Conservation (phyloP, 305 asterid species). For the Nicotiana rustica region DNA sequence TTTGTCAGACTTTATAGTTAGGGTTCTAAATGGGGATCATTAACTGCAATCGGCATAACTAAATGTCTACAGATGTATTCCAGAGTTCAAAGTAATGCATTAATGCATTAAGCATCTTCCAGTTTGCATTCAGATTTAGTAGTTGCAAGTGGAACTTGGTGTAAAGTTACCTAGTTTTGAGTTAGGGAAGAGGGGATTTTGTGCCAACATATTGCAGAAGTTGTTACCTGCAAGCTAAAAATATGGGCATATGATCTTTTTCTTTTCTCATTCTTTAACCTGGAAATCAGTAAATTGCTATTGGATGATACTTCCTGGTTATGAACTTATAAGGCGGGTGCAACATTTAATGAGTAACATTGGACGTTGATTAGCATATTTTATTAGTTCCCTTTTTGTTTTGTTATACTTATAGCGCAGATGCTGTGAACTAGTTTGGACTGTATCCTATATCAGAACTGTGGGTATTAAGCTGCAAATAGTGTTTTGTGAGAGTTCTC, state of each 20-base stretch:
- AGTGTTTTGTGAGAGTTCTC: too few species aligned
- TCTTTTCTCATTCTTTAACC: background rate
- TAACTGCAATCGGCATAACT: background rate
- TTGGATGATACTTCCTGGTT: conserved; percentile 5
- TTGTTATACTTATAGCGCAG: too few species aligned
- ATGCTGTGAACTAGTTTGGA: too few species aligned
- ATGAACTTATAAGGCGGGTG: background rate
- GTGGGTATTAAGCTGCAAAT: too few species aligned
- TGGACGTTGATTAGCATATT: too few species aligned
- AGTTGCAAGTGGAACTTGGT: conserved; percentile 29
- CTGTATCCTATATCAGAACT: too few species aligned
- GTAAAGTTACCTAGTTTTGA: background rate
- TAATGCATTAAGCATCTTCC: background rate
- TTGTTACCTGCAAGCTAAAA: background rate
- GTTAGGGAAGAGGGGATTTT: background rate
- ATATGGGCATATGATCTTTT: background rate
- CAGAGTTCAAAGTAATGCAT: background rate
- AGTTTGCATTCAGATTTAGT: conserved; percentile 4
- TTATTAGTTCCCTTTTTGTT: too few species aligned
- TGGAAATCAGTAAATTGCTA: background rate
- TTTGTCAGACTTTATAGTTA: background rate
- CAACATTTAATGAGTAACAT: background rate
- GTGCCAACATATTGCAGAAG: background rate
- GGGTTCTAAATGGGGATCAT: conserved; percentile 11
- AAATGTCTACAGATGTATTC: background rate